Evolutionary conservation across 2,329 filamentous ascomycete species (phyloP).

Genomic region (Colletotrichum liaoningense): DNA sequence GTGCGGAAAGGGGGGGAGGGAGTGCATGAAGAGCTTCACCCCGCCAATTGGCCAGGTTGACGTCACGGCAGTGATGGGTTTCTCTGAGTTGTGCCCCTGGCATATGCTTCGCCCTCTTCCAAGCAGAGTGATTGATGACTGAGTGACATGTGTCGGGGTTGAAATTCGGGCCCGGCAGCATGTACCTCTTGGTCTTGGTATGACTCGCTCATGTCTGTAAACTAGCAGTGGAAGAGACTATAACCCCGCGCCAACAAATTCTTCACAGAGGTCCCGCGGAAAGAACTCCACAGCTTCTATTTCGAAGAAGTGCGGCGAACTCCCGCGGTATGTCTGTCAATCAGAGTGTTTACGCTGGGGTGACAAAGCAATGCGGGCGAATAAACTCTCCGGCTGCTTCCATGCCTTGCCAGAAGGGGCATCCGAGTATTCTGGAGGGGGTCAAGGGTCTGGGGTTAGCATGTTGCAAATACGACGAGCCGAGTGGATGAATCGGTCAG

Average conservation of each 20-base stretch:
- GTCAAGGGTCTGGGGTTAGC: constrained; percentile 20
- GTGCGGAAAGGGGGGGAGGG: not conserved
- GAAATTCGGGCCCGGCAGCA: not conserved
- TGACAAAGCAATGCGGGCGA: constrained; percentile 31
- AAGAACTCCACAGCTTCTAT: constrained; percentile 12
- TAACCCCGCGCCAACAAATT: constrained; percentile 16
- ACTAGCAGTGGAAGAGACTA: not conserved
- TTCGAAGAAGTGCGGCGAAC: not conserved
- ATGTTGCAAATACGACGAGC: constrained; percentile 1
- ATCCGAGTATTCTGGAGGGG: not conserved
- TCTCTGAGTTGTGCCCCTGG: not conserved
- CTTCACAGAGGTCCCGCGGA: constrained; percentile 7
- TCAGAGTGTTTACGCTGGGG: not conserved
- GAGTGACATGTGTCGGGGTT: constrained; percentile 10
- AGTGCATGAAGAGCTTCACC: constrained; percentile 2
- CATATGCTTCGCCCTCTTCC: not conserved
- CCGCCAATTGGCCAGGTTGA: constrained; percentile 31
- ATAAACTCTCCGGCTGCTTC: constrained; percentile 31
- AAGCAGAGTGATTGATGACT: not conserved
- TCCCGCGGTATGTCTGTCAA: no score
- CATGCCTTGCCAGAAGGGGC: constrained; percentile 27
- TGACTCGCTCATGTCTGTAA: constrained; percentile 21
- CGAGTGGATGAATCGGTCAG: constrained; percentile 22
- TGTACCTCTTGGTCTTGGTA: not conserved
- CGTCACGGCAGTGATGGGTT: constrained; percentile 11